Conservation (phyloP, 148 eudicot genomes). For the Talinum fruticosum region DNA sequence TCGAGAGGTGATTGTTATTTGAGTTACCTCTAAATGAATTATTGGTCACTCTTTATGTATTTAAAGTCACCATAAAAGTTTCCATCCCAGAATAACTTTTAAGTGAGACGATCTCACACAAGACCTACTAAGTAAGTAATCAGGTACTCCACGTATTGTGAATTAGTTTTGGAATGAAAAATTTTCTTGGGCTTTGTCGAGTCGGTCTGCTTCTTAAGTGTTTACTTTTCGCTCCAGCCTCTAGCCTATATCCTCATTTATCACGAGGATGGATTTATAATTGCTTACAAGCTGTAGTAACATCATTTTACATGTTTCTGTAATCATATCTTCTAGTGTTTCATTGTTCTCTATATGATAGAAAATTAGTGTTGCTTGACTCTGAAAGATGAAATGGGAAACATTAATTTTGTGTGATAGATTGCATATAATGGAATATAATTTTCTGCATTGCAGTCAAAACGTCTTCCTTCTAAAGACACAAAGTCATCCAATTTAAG, state of each 20-base stretch:
- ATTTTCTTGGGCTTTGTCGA: neutral
- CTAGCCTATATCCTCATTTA: neutral
- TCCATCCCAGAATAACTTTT: too few relatives aligned
- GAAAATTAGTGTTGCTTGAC: neutral
- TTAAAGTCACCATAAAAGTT: too few relatives aligned
- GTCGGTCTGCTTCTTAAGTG: neutral
- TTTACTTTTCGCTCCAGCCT: neutral
- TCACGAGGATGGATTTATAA: neutral
- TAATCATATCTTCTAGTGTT: neutral
- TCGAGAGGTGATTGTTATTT: too few relatives aligned
- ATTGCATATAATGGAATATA: neutral
- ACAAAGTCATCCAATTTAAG: conserved; percentile 42
- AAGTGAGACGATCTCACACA: too few relatives aligned
- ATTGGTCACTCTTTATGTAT: too few relatives aligned
- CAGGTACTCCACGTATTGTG: neutral
- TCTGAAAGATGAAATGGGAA: neutral
- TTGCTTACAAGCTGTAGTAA: neutral
- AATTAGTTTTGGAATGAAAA: neutral
- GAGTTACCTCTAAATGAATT: too few relatives aligned
- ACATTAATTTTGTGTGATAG: neutral
- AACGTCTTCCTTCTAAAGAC: conserved; percentile 62
- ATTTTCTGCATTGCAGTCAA: conserved; percentile 54
- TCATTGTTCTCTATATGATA: neutral
- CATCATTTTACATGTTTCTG: neutral
- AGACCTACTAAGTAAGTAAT: too few relatives aligned